Conservation (phyloP, 768 basidiomycete species). For the Suillus tomentosus region DNA sequence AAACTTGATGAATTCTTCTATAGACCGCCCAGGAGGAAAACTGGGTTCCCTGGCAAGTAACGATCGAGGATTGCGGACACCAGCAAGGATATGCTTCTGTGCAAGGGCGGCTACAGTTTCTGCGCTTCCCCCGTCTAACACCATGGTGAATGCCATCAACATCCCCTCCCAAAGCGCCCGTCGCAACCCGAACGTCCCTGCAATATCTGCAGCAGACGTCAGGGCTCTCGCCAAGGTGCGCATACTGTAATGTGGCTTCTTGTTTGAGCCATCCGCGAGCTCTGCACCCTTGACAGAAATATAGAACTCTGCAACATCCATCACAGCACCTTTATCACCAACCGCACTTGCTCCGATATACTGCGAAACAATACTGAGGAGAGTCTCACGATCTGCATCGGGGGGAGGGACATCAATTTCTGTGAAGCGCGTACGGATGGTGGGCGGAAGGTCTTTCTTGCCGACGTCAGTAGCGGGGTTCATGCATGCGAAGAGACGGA, state of each 20-base stretch:
- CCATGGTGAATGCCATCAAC: constrained; percentile 98
- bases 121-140: constrained; percentile 74
- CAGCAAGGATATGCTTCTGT: constrained; percentile 74
- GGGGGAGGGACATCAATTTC: constrained; percentile 96
- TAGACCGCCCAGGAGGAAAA: constrained; percentile 45
- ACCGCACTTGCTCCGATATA: constrained; percentile 86
- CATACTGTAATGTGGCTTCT: constrained; percentile 95
- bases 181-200: constrained; percentile 74
- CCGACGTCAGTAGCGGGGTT: constrained; percentile 99
- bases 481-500: constrained; percentile 98
- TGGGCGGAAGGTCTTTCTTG: constrained; percentile 93
- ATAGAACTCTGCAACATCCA: constrained; percentile 94
- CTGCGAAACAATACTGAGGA: constrained; percentile 82
- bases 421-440: constrained; percentile 89
- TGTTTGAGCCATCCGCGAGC: constrained; percentile 92
- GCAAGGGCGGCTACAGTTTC: constrained; percentile 67
- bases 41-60: constrained; percentile 70
- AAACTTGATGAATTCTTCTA: constrained; percentile 72
- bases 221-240: constrained; percentile 90
- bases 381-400: constrained; percentile 87
- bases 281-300: constrained; percentile 73
- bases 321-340: constrained; percentile 83
- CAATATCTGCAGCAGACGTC: constrained; percentile 85
- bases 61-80: constrained; percentile 79
- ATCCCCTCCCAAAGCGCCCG: constrained; percentile 95